These are phyloP conservation scores for Penicillium hordei DNA, from an alignment of 2,329 filamentous ascomycete genomes.

Conservation along the genomic window DNA sequence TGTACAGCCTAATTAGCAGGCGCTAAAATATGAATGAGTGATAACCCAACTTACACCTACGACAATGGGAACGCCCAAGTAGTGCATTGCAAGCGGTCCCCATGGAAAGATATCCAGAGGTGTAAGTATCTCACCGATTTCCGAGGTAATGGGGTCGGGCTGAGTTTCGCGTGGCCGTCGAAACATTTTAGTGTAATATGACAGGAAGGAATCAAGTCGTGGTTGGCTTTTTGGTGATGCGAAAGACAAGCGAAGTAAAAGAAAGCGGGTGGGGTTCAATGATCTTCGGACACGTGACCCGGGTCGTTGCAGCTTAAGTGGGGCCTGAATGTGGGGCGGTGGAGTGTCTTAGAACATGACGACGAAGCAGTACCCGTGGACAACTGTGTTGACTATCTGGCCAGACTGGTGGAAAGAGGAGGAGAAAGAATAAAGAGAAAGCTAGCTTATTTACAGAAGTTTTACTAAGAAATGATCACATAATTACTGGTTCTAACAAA, in stretches of 20 bases:
- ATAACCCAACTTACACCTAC: background rate
- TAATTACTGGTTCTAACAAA: background rate
- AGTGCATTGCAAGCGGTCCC: background rate
- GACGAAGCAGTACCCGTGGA: background rate
- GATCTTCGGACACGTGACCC: background rate
- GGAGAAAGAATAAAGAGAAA: background rate
- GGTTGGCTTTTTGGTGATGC: background rate
- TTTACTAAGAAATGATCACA: background rate
- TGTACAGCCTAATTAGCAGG: background rate
- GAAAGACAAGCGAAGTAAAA: background rate
- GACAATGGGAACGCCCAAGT: background rate
- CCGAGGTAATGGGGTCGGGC: accelerated
- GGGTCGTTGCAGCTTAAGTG: background rate
- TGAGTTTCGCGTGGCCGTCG: background rate
- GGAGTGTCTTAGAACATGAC: background rate
- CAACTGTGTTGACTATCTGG: background rate
- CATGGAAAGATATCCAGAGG: background rate
- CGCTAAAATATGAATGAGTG: too few species aligned
- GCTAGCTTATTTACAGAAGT: background rate
- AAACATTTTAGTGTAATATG: background rate
- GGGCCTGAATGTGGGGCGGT: background rate
- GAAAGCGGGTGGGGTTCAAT: background rate
- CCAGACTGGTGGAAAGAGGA: background rate
- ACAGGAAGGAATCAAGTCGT: background rate
- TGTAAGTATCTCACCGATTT: accelerated